Evolutionary conservation across 352 stramenopile genomes (phyloP).

Genomic region (Nannochloropsis limnetica): DNA sequence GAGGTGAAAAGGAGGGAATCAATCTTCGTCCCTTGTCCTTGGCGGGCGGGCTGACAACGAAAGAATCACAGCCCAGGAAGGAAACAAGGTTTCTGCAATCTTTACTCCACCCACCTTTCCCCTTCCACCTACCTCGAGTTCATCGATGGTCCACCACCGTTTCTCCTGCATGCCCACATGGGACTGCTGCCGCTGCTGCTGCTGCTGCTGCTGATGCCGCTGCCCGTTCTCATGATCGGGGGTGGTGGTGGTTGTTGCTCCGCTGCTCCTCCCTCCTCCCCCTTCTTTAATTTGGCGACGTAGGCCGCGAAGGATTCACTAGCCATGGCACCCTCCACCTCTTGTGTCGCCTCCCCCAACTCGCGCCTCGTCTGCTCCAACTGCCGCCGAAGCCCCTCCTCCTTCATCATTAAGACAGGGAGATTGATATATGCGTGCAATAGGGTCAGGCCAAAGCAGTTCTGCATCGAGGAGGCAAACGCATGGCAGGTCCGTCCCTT

Average conservation of each 20-base stretch:
- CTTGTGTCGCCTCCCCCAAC: neutral
- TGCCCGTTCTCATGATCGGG: too few species aligned
- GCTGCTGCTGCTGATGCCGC: neutral
- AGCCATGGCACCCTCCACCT: neutral
- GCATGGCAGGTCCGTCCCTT: slow-evolving; percentile 21
- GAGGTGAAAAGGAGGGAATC: too few species aligned
- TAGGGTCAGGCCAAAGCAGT: neutral
- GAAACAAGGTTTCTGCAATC: too few species aligned
- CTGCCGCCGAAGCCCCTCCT: neutral
- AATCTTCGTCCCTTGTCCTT: too few species aligned
- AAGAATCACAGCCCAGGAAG: too few species aligned
- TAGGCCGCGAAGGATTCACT: neutral
- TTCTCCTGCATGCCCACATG: neutral
- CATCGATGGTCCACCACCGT: neutral
- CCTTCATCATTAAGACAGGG: neutral
- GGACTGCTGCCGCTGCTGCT: neutral
- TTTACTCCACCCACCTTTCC: too few species aligned
- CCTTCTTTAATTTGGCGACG: neutral
- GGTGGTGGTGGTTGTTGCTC: too few species aligned
- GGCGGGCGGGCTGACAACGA: too few species aligned
- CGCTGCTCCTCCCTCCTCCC: neutral
- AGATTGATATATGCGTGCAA: slow-evolving; percentile 5
- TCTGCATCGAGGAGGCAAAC: slow-evolving; percentile 18
- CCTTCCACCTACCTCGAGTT: neutral
- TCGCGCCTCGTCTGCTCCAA: neutral